These are phyloP conservation scores for Apiotrichum sp. DNA, from an alignment of 1,284 basidiomycete species.

Conservation along the genomic window DNA sequence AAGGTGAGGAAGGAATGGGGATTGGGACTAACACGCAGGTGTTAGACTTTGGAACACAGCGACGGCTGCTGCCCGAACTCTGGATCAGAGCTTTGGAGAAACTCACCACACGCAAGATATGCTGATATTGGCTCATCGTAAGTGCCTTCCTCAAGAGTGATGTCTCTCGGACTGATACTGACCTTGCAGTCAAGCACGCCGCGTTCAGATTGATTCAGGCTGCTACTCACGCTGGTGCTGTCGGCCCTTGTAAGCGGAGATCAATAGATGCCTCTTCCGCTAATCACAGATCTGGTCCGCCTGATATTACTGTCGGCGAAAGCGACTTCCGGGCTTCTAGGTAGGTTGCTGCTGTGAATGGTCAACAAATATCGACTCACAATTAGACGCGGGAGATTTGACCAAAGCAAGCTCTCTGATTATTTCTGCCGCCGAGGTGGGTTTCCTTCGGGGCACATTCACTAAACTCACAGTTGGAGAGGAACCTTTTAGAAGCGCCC, in stretches of 20 bases:
- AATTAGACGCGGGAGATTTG: background rate
- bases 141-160: background rate
- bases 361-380: background rate
- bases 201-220: conserved; percentile 7
- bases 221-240: background rate
- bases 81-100: background rate
- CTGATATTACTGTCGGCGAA: conserved; percentile 6
- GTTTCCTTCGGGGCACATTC: background rate
- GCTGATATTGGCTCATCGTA: conserved; percentile 3
- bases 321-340: background rate
- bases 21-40: conserved; percentile 4
- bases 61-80: background rate
- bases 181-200: conserved; percentile 5
- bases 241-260: conserved; percentile 5
- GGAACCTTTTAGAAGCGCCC: background rate
- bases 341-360: background rate
- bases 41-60: conserved; percentile 8
- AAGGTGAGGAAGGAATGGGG: conserved; percentile 1
- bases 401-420: conserved; percentile 1
- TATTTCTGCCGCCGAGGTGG: conserved; percentile 2
- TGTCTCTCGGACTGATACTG: background rate
- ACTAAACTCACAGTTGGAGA: conserved; percentile 1
- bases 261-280: background rate
- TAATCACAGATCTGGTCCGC: conserved; percentile 4
- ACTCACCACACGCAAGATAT: background rate